A percentile compares a stretch with the other conserved stretches of the same genome.
Conservation (phyloP, 164 flowering plant species). For the Chimonanthus praecox region DNA sequence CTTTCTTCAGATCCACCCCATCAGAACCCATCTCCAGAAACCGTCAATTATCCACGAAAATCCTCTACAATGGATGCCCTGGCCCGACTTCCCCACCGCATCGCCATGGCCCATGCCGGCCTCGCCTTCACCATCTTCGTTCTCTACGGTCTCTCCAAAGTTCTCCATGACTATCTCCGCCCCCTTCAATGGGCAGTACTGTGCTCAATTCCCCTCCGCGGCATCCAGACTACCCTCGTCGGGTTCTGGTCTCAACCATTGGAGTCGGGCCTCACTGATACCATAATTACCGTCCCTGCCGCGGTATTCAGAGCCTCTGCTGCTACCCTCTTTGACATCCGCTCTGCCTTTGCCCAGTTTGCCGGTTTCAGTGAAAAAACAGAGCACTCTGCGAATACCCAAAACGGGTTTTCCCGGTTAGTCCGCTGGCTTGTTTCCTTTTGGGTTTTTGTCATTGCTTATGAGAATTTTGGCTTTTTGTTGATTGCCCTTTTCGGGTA, state of each 20-base stretch:
- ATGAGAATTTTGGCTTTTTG: constrained; percentile 60
- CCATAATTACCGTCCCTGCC: constrained; percentile 71
- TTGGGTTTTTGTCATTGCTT: constrained; percentile 60
- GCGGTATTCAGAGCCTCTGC: constrained; percentile 55
- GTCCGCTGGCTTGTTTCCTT: constrained; percentile 75
- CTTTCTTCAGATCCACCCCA: neutral
- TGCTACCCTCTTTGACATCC: constrained; percentile 59
- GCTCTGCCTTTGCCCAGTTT: constrained; percentile 27
- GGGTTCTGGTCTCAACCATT: constrained; percentile 75
- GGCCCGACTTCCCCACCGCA: constrained; percentile 78
- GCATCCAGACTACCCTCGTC: constrained; percentile 71
- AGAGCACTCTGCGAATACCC: constrained; percentile 4
- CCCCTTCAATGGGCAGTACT: constrained; percentile 92
- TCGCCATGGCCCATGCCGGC: constrained; percentile 97
- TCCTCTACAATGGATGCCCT: constrained; percentile 49
- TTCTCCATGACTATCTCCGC: constrained; percentile 70
- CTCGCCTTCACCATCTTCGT: constrained; percentile 53
- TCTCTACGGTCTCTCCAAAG: constrained; percentile 51
- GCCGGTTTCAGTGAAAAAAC: constrained; percentile 19
- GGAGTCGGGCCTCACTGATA: constrained; percentile 71
- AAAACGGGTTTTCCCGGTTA: constrained; percentile 59
- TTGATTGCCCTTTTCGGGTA: constrained; percentile 44
- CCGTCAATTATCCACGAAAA: constrained; percentile 10
- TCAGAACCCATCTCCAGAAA: too few relatives aligned
- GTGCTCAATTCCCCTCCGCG: constrained; percentile 84